Base-by-base conservation (phyloP, 108 stramenopile genomes). In the Bacterosira constricta region DNA sequence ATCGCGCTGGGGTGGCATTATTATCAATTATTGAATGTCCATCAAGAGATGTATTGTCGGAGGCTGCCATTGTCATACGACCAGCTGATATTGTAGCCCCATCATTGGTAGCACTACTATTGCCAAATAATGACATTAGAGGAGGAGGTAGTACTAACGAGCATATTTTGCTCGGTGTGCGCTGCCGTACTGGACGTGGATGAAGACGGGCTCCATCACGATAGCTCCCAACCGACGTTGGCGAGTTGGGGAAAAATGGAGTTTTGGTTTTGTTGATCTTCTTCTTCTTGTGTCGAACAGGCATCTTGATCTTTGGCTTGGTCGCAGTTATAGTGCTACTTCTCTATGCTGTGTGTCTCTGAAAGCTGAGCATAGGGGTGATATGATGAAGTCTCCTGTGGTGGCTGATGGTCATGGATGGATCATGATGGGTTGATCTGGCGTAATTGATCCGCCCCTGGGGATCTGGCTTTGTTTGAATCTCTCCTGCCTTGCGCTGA, bases 81-180 rank as follows among this genome's bases (percentile, higher is more conserved):
- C 15, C 47, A 37, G 58, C 20, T 26, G 46, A 32, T 23, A n/a
- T 39, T 27, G 18, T 13, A 21, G 20, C 52, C 38, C 6, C 12
- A 46, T 57, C 42, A 10, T 26, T 34, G 3, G 27, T n/a, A 20
- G 26, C 17, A 0, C 61, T 32, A 9, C 63, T 17, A 26, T 37
- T 56, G 30, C 66, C 77, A 23, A 60, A 71, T 42, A 59, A 17
- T 25, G 70, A 54, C 31, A 63, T 13, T 17, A 71, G 54, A 0
- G 77, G 70, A 37, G 70, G 57, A 15, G 77, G 77, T 15, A 79
- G 42, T 4, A 32, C 54, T 35, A 79, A 27, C 4, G 64, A 57
- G 41, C 69, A 71, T 41, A 79, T 41, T 52, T 79, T 65, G 18
- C 51, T 29, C n/a, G 77, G 77, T 23, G 77, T 79, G 18, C 63